Percentiles rank a stretch among this genome's conserved stretches.
Evolutionary conservation across 306 rosid species (phyloP).

Genomic region (Rosa rugosa): DNA sequence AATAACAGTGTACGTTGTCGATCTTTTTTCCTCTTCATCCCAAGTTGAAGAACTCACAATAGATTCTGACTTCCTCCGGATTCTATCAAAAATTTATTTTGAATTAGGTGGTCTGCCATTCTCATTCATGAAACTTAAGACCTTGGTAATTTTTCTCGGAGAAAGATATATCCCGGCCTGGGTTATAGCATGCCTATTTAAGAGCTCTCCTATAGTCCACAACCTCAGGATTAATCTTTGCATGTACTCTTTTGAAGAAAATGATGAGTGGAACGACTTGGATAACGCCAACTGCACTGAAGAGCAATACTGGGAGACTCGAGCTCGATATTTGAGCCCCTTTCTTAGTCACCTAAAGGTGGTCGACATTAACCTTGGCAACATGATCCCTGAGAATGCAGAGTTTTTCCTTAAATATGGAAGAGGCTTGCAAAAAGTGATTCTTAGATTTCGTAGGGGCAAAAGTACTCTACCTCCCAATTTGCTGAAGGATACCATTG

Average conservation of each 20-base stretch:
- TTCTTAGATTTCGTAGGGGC: background rate
- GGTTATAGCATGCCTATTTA: background rate
- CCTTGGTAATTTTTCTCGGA: background rate
- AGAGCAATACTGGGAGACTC: background rate
- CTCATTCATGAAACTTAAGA: background rate
- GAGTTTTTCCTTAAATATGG: background rate
- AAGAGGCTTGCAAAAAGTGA: background rate
- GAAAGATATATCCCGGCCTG: background rate
- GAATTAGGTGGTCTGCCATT: background rate
- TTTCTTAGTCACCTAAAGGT: background rate
- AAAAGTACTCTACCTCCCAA: background rate
- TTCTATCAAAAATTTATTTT: background rate
- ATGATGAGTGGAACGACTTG: background rate
- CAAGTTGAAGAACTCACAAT: background rate
- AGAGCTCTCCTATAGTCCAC: background rate
- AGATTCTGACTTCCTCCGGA: background rate
- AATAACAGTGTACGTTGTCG: background rate
- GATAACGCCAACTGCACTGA: background rate
- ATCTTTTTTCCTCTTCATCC: background rate
- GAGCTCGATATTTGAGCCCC: background rate
- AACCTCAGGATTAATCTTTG: background rate
- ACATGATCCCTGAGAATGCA: background rate
- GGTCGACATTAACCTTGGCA: background rate
- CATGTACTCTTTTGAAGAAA: too few species aligned
- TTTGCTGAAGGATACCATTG: background rate